phyloP scores from a whole-genome alignment of 768 basidiomycete genomes.

The Auricularia heimuer region DNA sequence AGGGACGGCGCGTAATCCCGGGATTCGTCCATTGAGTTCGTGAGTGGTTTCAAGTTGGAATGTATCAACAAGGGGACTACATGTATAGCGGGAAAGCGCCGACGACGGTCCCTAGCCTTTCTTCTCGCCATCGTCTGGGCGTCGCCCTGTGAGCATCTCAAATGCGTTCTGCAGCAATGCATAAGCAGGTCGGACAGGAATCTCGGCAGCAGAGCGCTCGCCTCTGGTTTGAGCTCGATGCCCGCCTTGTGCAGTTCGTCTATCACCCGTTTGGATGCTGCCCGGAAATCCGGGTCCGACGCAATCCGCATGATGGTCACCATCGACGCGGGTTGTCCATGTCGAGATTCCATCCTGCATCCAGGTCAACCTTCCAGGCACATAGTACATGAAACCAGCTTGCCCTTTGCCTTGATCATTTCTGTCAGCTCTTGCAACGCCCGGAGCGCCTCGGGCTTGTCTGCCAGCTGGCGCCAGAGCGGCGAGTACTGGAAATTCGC shows the following conservation, averaged over 20 bases:
- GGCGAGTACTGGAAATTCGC: constrained; percentile 36
- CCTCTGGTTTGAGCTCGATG: constrained; percentile 47
- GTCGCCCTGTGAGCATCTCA: constrained; percentile 30
- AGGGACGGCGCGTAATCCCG: constrained; percentile 7
- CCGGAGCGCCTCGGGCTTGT: constrained; percentile 39
- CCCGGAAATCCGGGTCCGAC: constrained; percentile 42
- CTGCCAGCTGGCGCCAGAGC: constrained; percentile 37
- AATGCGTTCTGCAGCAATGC: constrained; percentile 35
- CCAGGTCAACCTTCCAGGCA: neutral
- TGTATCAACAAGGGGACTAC: no score
- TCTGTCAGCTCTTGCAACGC: constrained; percentile 37
- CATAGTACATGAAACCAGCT: constrained; percentile 5
- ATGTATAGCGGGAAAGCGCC: neutral
- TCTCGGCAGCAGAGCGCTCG: constrained; percentile 18
- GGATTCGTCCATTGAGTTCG: neutral
- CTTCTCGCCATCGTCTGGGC: constrained; percentile 8
- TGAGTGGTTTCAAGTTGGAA: neutral
- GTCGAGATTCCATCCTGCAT: constrained; percentile 39
- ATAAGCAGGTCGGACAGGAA: neutral
- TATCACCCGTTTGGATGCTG: constrained; percentile 34
- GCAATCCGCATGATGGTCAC: constrained; percentile 47
- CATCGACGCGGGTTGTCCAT: constrained; percentile 33
- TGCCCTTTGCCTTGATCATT: constrained; percentile 41
- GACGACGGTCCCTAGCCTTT: neutral
- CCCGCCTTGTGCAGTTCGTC: constrained; percentile 49